Evolutionary conservation across 129 eudicot genomes (phyloP).

Genomic region (Scalesia atractyloides): DNA sequence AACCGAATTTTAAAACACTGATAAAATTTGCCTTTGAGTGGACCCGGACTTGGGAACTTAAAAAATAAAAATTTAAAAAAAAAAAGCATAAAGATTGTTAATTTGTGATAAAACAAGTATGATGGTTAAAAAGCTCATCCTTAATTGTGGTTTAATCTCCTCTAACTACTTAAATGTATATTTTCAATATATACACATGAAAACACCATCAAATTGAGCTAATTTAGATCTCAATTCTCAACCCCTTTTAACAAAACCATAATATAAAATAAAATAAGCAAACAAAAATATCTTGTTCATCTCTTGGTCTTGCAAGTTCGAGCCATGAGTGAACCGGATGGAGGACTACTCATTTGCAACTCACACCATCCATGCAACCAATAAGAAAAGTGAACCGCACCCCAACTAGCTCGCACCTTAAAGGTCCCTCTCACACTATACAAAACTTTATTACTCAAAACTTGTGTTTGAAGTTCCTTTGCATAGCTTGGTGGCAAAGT

Average conservation of each 20-base stretch:
- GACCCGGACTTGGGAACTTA: too few relatives aligned
- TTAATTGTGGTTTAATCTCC: neutral
- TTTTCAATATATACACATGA: slow-evolving; percentile 26
- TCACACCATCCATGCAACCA: slow-evolving; percentile 71
- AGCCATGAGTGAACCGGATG: slow-evolving; percentile 62
- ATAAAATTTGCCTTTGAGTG: too few relatives aligned
- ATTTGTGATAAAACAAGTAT: neutral
- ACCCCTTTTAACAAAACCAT: slow-evolving; percentile 1
- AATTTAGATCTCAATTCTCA: slow-evolving; percentile 21
- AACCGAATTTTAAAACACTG: too few relatives aligned
- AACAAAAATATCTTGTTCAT: slow-evolving; percentile 26
- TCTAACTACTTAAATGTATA: slow-evolving; percentile 28
- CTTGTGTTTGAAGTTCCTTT: slow-evolving; percentile 65
- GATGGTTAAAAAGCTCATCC: slow-evolving; percentile 6
- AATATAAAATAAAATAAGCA: neutral
- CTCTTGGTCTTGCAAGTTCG: slow-evolving; percentile 71
- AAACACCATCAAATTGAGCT: slow-evolving; percentile 25
- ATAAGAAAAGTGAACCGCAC: slow-evolving; percentile 62
- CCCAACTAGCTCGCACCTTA: slow-evolving; percentile 59
- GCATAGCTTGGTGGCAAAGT: slow-evolving; percentile 67
- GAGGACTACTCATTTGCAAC: slow-evolving; percentile 86
- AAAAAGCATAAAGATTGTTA: slow-evolving; percentile 2
- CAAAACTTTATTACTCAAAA: slow-evolving; percentile 55
- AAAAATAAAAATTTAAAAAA: too few relatives aligned
- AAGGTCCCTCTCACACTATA: slow-evolving; percentile 65